Percentiles rank a stretch among this genome's conserved stretches.
These are phyloP conservation scores for Acanthamoeba royreba DNA, from an alignment of 208 protist genomes.

Conservation along the genomic window DNA sequence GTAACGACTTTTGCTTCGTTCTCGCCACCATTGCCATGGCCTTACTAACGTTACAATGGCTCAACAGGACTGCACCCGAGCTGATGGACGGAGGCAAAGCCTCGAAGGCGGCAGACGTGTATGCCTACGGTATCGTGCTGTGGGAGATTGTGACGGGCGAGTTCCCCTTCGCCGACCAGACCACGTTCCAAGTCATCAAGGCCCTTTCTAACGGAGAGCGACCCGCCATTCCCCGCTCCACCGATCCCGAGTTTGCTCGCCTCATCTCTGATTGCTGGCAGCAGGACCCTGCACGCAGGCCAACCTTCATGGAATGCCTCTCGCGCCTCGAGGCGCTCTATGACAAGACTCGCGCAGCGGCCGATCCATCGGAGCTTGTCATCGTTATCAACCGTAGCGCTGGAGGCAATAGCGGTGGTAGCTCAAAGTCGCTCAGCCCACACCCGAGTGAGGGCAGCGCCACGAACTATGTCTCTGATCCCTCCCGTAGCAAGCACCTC, in stretches of 20 bases:
- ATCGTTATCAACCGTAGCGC: no score
- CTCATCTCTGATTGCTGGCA: conserved; percentile 8
- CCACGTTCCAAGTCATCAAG: conserved; percentile 20
- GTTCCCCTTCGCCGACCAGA: conserved; percentile 3
- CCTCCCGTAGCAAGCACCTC: no score
- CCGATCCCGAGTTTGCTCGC: neutral
- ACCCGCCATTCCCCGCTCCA: neutral
- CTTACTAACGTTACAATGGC: neutral
- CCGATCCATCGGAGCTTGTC: no score
- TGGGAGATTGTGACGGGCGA: conserved; percentile 42
- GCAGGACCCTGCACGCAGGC: neutral
- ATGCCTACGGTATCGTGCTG: conserved; percentile 29
- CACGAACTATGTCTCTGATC: no score
- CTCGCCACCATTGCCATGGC: neutral
- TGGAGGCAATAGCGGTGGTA: no score
- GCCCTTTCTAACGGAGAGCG: neutral
- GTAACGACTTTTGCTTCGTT: neutral
- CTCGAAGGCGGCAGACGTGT: conserved; percentile 18
- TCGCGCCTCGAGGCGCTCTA: neutral
- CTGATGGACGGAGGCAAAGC: neutral
- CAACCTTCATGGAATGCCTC: neutral
- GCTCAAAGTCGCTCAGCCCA: no score
- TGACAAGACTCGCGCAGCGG: neutral
- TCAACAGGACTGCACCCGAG: neutral
- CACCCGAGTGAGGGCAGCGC: no score